A percentile compares a stretch with the other conserved stretches of the same genome.
phyloP scores from a whole-genome alignment of 2,329 filamentous ascomycete genomes.

The Emmonsiellopsis sp. region DNA sequence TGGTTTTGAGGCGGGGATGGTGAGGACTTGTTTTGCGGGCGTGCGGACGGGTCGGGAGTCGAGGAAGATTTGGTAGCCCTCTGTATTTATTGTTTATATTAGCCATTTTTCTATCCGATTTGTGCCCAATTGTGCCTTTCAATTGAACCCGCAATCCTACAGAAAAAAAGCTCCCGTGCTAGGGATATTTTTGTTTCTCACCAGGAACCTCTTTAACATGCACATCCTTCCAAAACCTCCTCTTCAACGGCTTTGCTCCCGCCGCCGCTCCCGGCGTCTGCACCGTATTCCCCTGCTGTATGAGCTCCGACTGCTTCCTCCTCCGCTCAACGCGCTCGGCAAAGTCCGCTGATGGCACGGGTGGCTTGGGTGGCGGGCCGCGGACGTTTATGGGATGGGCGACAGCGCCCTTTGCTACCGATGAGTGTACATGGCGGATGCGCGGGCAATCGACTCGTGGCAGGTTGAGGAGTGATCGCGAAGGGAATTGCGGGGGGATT shows the following conservation, averaged over 20 bases:
- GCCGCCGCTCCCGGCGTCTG: conserved; percentile 24
- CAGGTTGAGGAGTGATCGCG: not conserved
- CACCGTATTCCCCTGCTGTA: conserved; percentile 37
- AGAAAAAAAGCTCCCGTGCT: not conserved
- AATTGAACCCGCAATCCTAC: not conserved
- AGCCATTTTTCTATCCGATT: not conserved
- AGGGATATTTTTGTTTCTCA: conserved; percentile 24
- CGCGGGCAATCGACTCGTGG: not conserved
- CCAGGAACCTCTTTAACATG: conserved; percentile 57
- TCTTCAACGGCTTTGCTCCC: conserved; percentile 44
- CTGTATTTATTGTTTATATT: conserved; percentile 14
- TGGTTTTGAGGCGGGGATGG: conserved; percentile 63
- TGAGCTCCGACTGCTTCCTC: conserved; percentile 40
- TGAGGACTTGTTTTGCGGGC: conserved; percentile 61
- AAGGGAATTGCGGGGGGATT: not conserved
- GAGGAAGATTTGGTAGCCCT: conserved; percentile 58
- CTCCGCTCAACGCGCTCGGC: conserved; percentile 40
- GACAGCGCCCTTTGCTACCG: conserved; percentile 36
- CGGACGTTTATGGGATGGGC: conserved; percentile 50
- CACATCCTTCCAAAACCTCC: conserved; percentile 85
- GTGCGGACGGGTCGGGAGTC: conserved; percentile 73
- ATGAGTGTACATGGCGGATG: conserved; percentile 25
- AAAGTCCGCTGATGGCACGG: conserved; percentile 41
- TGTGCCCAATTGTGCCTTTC: not conserved
- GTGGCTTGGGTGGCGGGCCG: conserved; percentile 51